Evolutionary conservation across 768 basidiomycete species (phyloP).

Genomic region (Hericium alpestre): DNA sequence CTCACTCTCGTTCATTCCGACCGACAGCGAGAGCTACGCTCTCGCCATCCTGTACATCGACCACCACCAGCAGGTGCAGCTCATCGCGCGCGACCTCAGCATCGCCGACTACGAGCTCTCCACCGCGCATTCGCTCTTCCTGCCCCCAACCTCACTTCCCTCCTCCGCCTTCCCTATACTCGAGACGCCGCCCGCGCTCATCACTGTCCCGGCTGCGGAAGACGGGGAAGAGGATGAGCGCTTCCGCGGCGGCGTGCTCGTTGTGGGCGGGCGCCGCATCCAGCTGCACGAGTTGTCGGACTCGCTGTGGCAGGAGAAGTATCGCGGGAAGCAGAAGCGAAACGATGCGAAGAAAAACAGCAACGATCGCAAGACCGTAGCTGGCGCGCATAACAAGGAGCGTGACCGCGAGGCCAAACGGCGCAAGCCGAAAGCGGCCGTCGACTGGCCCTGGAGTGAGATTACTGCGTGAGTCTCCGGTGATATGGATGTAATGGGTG

Average conservation of each 20-base stretch:
- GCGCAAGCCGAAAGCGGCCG: constrained; percentile 41
- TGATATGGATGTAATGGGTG: neutral
- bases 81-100: constrained; percentile 48
- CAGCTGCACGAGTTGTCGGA: constrained; percentile 50
- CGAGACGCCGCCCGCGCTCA: constrained; percentile 17
- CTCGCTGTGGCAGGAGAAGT: constrained; percentile 36
- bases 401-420: constrained; percentile 41
- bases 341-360: constrained; percentile 35
- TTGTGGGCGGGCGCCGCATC: constrained; percentile 59
- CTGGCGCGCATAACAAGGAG: constrained; percentile 46
- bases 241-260: constrained; percentile 56
- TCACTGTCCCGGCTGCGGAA: constrained; percentile 25
- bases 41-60: constrained; percentile 65
- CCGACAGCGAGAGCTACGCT: constrained; percentile 30
- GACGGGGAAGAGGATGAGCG: constrained; percentile 19
- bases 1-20: constrained; percentile 50
- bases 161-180: constrained; percentile 28
- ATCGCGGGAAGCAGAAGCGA: constrained; percentile 43
- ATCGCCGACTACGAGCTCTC: constrained; percentile 42
- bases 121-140: constrained; percentile 30
- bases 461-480: constrained; percentile 48
- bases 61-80: constrained; percentile 48
- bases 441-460: constrained; percentile 72
- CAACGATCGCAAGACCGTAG: constrained; percentile 28
- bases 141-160: constrained; percentile 46